Evolutionary conservation across 192 early-diverging fungal species (phyloP), one percentile per base, ranked within the genome.

Genomic region (Cladochytrium replicatum): DNA sequence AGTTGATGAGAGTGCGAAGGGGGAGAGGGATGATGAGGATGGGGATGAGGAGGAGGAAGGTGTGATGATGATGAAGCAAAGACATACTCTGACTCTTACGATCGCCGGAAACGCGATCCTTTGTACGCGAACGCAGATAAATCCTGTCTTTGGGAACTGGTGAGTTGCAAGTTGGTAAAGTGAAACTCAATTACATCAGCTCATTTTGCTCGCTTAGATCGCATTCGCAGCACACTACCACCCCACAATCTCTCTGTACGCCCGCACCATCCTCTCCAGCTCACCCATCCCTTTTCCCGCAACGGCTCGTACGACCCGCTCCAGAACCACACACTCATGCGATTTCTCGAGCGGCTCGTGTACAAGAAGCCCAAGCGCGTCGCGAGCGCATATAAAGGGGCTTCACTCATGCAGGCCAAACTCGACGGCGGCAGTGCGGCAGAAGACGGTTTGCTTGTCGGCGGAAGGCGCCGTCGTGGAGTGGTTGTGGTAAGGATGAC

Each of bases 331-430:
- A 90, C 90, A 7, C 67, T 95, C 32, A 68, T 82, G 41, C 88
- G 92, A 54, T 97, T 97, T 72, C 77, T 97, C 38, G 92, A 97
- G 55, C 75, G 86, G 32, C 93, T 97, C 75, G 86, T 95, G 22
- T 93, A 82, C 69, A 88, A 90, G 65, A 91, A 91, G 71, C 85
- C 93, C 32, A 93, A 93, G 68, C 82, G 84, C 50, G 70, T 66
- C 21, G 49, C 49, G 23, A 38, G 63, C 15, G 58, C 68, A 0
- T 76, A 81, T 32, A 75, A 82, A 30, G 83, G 79, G 9, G 53
- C 65, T 39, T 67, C 63, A n/a, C 74, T 77, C 50, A 80, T 79
- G 73, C 81, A 80, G 66, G n/a, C 78, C 56, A 29, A 52, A 69
- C 13, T n/a, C 55, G 8, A 42, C 32, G 31, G 25, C 22, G 19